Evolutionary conservation across 495 filamentous ascomycete species (phyloP).

Genomic region (Penicillium maclennaniae): DNA sequence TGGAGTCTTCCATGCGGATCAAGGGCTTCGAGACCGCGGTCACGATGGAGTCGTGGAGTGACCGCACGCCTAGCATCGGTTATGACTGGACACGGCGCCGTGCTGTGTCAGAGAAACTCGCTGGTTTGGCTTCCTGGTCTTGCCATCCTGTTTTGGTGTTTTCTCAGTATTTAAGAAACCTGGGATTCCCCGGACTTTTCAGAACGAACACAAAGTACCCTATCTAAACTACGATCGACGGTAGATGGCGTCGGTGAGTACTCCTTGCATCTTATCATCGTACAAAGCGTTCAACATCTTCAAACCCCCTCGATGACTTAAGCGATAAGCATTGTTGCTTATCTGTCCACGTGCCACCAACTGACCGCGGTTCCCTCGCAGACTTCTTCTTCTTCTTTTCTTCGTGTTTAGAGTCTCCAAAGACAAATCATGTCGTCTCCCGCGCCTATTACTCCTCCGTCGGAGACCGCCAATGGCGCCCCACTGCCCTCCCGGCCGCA

Average conservation of each 20-base stretch:
- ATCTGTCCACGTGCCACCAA: conserved; percentile 7
- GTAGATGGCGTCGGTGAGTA: conserved; percentile 17
- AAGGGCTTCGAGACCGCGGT: conserved; percentile 22
- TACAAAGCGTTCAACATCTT: too few species aligned
- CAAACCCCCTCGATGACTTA: not conserved
- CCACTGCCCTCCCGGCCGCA: conserved; percentile 31
- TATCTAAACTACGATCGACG: not conserved
- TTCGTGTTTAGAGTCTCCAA: conserved; percentile 10
- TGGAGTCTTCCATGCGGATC: conserved; percentile 14
- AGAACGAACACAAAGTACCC: not conserved
- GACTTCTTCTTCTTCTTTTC: conserved; percentile 17
- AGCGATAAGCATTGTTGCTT: conserved; percentile 16
- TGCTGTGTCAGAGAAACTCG: not conserved
- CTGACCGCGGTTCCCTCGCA: conserved; percentile 12
- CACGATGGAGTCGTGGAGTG: conserved; percentile 10
- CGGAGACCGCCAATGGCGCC: conserved; percentile 33
- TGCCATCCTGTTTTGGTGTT: not conserved
- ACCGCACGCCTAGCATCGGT: conserved; percentile 21
- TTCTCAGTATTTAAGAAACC: conserved; percentile 11
- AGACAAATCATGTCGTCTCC: conserved; percentile 36
- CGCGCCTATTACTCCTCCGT: conserved; percentile 26
- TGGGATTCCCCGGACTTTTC: conserved; percentile 23
- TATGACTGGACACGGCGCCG: conserved; percentile 11
- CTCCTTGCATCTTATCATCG: conserved; percentile 13
- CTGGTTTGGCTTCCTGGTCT: not conserved